Evolutionary conservation across 2,329 filamentous ascomycete genomes (phyloP).

Genomic region (Fusarium pseudograminearum): DNA sequence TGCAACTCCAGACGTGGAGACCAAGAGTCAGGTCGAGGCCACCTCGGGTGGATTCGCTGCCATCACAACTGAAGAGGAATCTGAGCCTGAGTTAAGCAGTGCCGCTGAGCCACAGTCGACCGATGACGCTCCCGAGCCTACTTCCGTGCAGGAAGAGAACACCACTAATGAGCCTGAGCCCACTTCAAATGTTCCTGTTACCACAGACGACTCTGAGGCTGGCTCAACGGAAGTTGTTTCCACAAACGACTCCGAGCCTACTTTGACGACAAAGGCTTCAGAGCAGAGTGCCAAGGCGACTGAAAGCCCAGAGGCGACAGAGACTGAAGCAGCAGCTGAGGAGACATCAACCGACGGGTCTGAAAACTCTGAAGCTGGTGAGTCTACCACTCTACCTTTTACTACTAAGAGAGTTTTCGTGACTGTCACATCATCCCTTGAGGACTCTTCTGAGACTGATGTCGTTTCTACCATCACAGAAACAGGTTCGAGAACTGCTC

Average conservation of each 20-base stretch:
- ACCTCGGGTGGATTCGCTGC: conserved; percentile 41
- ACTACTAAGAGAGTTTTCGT: conserved; percentile 1
- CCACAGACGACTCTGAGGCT: conserved; percentile 5
- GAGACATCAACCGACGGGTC: conserved; percentile 36
- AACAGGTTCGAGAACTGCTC: conserved; percentile 22
- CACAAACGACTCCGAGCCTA: conserved; percentile 2
- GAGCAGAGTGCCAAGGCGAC: conserved; percentile 18
- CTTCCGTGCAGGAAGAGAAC: neutral
- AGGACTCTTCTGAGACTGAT: conserved; percentile 29
- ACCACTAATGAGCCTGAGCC: conserved; percentile 12
- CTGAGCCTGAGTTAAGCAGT: conserved; percentile 9
- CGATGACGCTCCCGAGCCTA: conserved; percentile 8
- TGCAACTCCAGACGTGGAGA: conserved; percentile 39
- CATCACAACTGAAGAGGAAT: conserved; percentile 27
- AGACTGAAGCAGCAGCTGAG: conserved; percentile 32
- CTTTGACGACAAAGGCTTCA: conserved; percentile 1
- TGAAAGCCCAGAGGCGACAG: conserved; percentile 14
- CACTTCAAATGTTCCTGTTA: conserved; percentile 14
- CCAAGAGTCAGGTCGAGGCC: conserved; percentile 45
- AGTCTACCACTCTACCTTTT: conserved; percentile 26
- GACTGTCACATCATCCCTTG: conserved; percentile 13
- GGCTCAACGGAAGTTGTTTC: conserved; percentile 4
- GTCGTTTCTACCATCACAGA: conserved; percentile 25
- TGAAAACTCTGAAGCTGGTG: conserved; percentile 38
- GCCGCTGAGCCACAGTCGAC: conserved; percentile 16